Evolutionary conservation across 768 basidiomycete genomes (phyloP), one percentile per base, ranked within the genome.

Genomic region (Lentinula aciculospora): DNA sequence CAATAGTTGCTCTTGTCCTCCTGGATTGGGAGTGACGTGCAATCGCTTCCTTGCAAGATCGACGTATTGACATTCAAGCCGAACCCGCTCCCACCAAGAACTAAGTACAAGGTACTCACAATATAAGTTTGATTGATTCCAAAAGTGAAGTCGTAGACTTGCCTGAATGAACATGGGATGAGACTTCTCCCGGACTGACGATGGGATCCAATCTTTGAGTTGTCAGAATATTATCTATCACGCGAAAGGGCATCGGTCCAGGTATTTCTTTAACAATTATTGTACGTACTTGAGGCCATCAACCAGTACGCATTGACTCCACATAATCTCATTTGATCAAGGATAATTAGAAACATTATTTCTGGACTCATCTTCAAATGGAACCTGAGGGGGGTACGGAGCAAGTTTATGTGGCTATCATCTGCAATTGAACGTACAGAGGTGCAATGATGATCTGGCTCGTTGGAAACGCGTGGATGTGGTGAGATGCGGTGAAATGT

Each of bases 241-340:
- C 34, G 27, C 15, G 31, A 32, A 27, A 2, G 48, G 10, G 7
- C 4, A 13, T n/a, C 8, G 5, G 13, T 42, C 19, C 1, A 21
- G 19, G n/a, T 10, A 23, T 6, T 4, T 2, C 7, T 12, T 12
- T 21, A 44, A 8, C 9, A n/a, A 59, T 15, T 44, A 13, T 36
- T n/a, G 32, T 13, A 56, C 69, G 34, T 59, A 71, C 69, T 70
- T 13, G 66, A 64, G 17, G 64, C 67, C 68, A 71, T 70, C 29
- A 71, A 62, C 69, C 69, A 70, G 58, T 68, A 71, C 44, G 54
- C 48, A 37, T 23, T 44, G 42, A 44, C 42, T 8, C 2, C 21
- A 25, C n/a, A 44, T 21, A 21, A 25, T n/a, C n/a, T n/a, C n/a
- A n/a, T n/a, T n/a, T n/a, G n/a, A n/a, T n/a, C n/a, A n/a, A n/a